These are phyloP conservation scores for Candida orba DNA, from an alignment of 805 yeast species.

Conservation along the genomic window DNA sequence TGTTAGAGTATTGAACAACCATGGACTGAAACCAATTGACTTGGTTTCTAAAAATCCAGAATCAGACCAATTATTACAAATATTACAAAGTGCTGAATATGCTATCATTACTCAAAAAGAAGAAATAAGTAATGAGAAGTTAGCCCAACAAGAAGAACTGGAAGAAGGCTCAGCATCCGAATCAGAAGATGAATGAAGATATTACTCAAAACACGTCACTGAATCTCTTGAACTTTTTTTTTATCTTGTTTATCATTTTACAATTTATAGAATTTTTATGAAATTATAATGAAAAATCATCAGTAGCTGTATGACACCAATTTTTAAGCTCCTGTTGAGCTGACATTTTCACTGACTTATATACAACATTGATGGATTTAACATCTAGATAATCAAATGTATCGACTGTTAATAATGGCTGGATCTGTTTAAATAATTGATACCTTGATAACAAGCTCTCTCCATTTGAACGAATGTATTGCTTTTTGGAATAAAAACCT, in stretches of 20 bases:
- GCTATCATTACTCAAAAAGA: slow-evolving; percentile 40
- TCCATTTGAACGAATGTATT: slow-evolving; percentile 37
- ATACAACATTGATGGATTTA: slow-evolving; percentile 16
- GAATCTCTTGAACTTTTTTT: too few species aligned
- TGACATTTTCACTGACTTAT: too few species aligned
- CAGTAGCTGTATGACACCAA: slow-evolving; percentile 41
- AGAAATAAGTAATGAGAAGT: slow-evolving; percentile 21
- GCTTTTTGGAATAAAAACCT: slow-evolving; percentile 44
- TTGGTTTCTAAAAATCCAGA: slow-evolving; percentile 40
- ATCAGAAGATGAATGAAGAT: slow-evolving; percentile 10
- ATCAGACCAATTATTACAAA: slow-evolving; percentile 40
- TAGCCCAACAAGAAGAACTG: slow-evolving; percentile 28
- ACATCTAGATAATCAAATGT: slow-evolving; percentile 24
- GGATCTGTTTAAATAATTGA: slow-evolving; percentile 17
- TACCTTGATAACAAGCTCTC: slow-evolving; percentile 31
- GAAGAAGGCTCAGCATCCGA: slow-evolving; percentile 19
- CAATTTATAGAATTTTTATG: neutral
- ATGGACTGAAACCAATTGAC: slow-evolving; percentile 70
- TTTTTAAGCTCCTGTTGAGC: slow-evolving; percentile 16
- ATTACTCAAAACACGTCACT: too few species aligned
- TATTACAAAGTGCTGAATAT: slow-evolving; percentile 77
- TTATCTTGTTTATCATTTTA: neutral
- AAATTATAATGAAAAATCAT: slow-evolving; percentile 27
- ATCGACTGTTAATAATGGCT: slow-evolving; percentile 11
- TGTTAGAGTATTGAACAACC: slow-evolving; percentile 52